phyloP scores from a whole-genome alignment of 1,284 basidiomycete genomes.

The Termitomyces sp. region DNA sequence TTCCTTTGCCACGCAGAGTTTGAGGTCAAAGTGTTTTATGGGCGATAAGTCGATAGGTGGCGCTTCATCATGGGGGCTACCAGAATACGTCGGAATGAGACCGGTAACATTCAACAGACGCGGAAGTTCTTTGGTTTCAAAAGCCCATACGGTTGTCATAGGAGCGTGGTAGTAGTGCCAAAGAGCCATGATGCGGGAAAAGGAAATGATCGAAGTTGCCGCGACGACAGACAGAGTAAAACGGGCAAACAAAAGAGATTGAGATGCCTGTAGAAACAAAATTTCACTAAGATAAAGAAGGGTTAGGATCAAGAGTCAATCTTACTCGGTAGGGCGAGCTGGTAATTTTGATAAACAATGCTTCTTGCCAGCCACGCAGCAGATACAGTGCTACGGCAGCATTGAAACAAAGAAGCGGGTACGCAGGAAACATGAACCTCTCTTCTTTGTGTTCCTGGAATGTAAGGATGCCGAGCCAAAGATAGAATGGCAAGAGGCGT shows the following conservation, averaged over 20 bases:
- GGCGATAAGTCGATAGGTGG: slow-evolving; percentile 67
- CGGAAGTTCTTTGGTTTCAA: slow-evolving; percentile 80
- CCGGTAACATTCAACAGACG: slow-evolving; percentile 72
- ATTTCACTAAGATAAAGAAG: slow-evolving; percentile 4
- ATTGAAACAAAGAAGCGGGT: slow-evolving; percentile 91
- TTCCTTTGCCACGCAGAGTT: slow-evolving; percentile 90
- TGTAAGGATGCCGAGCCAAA: slow-evolving; percentile 82
- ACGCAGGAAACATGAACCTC: slow-evolving; percentile 95
- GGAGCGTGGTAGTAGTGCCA: slow-evolving; percentile 92
- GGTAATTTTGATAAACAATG: slow-evolving; percentile 66
- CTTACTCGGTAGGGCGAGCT: slow-evolving; percentile 80
- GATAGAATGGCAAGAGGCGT: slow-evolving; percentile 80
- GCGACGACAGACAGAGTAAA: slow-evolving; percentile 71
- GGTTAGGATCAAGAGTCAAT: background rate
- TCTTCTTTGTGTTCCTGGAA: slow-evolving; percentile 95
- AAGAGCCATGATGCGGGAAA: slow-evolving; percentile 77
- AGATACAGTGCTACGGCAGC: slow-evolving; percentile 85
- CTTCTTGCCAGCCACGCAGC: slow-evolving; percentile 81
- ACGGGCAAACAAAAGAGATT: slow-evolving; percentile 69
- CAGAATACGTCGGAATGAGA: slow-evolving; percentile 46
- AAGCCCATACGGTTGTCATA: slow-evolving; percentile 64
- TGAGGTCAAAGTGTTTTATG: slow-evolving; percentile 68
- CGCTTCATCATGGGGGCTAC: slow-evolving; percentile 42
- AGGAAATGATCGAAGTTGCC: slow-evolving; percentile 63
- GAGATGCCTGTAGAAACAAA: slow-evolving; percentile 58